Percentiles rank a stretch among this genome's conserved stretches.
phyloP scores from a whole-genome alignment of 371 early-diverging fungal genomes.

The Basidiobolus meristosporus region DNA sequence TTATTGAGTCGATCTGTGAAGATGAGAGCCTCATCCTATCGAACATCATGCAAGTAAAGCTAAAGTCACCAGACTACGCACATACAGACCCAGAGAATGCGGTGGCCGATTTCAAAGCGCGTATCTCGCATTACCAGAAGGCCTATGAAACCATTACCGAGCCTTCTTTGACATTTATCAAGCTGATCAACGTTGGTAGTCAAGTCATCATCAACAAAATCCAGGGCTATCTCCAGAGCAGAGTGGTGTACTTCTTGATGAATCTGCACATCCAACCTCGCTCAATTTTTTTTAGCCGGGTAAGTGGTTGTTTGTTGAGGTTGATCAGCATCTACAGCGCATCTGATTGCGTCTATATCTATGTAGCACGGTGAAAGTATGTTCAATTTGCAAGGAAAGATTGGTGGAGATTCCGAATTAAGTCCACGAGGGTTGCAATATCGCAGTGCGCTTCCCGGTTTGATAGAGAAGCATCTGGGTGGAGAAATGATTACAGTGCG shows the following conservation, averaged over 20 bases:
- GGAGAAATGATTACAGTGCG: slow-evolving; percentile 47
- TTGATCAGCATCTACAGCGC: too few relatives aligned
- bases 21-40: slow-evolving; percentile 61
- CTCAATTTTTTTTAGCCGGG: slow-evolving; percentile 73
- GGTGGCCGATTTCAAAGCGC: slow-evolving; percentile 64
- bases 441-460: slow-evolving; percentile 55
- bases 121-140: slow-evolving; percentile 77
- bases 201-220: slow-evolving; percentile 78
- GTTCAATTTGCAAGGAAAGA: slow-evolving; percentile 66
- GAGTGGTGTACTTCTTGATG: slow-evolving; percentile 93
- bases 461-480: slow-evolving; percentile 50
- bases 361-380: slow-evolving; percentile 82
- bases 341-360: neutral
- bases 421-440: slow-evolving; percentile 71
- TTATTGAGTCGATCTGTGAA: slow-evolving; percentile 86
- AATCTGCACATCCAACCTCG: slow-evolving; percentile 87
- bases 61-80: slow-evolving; percentile 82
- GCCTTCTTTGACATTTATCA: slow-evolving; percentile 65
- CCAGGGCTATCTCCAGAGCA: slow-evolving; percentile 79
- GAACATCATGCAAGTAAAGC: slow-evolving; percentile 85
- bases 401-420: slow-evolving; percentile 89
- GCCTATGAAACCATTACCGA: slow-evolving; percentile 72
- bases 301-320: slow-evolving; percentile 8
- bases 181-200: slow-evolving; percentile 82
- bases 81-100: slow-evolving; percentile 54